phyloP scores from a whole-genome alignment of 176 grass and related monocot genomes.

The Paspalum vaginatum region DNA sequence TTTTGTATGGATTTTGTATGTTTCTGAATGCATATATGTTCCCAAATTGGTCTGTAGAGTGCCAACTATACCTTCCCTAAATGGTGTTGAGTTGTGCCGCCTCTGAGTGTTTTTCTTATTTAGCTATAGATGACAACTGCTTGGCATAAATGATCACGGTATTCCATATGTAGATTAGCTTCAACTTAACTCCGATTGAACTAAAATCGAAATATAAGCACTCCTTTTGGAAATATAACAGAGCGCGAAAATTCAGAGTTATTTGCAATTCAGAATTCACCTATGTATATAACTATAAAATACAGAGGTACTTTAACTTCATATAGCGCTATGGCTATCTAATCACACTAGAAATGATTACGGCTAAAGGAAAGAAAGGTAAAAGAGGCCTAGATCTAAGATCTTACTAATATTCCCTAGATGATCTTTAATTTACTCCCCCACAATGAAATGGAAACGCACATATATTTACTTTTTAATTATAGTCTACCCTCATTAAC shows the following conservation, averaged over 20 bases:
- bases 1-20: too few species aligned
- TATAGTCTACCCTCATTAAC: not conserved
- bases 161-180: not conserved
- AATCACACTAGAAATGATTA: constrained; percentile 16
- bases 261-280: not conserved
- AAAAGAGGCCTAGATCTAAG: constrained; percentile 1
- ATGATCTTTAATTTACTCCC: not conserved
- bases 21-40: not conserved
- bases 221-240: not conserved
- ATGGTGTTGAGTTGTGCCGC: too few species aligned
- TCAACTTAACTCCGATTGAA: not conserved
- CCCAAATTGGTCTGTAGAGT: not conserved
- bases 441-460: not conserved
- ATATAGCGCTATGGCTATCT: not conserved
- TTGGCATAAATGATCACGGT: too few species aligned
- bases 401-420: constrained; percentile 8
- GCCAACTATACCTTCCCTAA: not conserved
- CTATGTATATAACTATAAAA: not conserved
- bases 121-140: too few species aligned
- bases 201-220: not conserved
- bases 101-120: too few species aligned
- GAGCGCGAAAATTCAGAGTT: too few species aligned
- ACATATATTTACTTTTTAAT: not conserved
- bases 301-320: not conserved
- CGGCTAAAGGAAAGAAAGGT: not conserved